Evolutionary conservation across 768 basidiomycete genomes (phyloP), one percentile per base, ranked within the genome.

Genomic region (Floccularia luteovirens): DNA sequence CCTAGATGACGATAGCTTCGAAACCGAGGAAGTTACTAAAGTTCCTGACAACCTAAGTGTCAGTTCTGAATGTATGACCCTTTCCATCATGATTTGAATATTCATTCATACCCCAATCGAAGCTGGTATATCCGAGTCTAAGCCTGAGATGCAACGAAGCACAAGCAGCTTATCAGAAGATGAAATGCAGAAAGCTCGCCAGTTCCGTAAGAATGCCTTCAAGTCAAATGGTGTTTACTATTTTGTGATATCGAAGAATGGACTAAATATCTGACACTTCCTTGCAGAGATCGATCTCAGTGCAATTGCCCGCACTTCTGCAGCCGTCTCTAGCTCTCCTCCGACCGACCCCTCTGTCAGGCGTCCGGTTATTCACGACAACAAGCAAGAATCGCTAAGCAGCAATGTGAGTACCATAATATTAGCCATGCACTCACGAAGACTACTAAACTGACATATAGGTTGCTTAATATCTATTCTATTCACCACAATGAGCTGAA

Each of bases 291-390:
- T 71, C 24, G 85, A 91, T 60, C 73, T 93, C 43, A 70, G 74
- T 24, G 69, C 81, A 40, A 92, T 93, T 51, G 90, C 90, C 11
- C 79, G 87, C 50, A 87, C 87, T 41, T 90, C 88, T 6, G 72
- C 70, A 44, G 90, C 81, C 10, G 75, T 79, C 21, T 77, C 75
- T 46, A 63, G 59, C 44, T 82, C 75, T 46, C 81, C 68, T 27
- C 58, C 63, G 40, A 36, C 44, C 17, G 8, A 37, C 5, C 34
- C 30, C 36, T 32, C 21, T 3, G 17, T 35, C 24, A 38, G 14
- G 14, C 35, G 43, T 16, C 23, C 37, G 4, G 17, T 36, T 3
- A 28, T 23, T n/a, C 32, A 17, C 36, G 2, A 48, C 32, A 34
- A 34, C 16, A 34, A 7, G 16, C 32, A 34, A 17, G 16, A n/a